Evolutionary conservation across 2,329 filamentous ascomycete species (phyloP), one percentile per base, ranked within the genome.

Genomic region (Epichloe gansuensis): DNA sequence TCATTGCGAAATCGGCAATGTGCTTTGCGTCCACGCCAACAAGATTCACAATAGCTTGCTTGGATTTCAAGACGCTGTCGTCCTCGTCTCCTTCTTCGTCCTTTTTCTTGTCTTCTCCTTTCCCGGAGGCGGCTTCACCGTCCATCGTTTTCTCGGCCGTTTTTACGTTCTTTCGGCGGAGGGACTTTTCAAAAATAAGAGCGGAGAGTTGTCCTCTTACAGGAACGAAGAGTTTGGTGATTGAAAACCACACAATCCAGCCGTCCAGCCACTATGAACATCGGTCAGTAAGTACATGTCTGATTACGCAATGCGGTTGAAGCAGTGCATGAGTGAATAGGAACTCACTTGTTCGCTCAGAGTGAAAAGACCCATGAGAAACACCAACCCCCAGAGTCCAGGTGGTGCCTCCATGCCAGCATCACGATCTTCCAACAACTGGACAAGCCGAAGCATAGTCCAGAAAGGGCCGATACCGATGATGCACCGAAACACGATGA

Each of bases 151-250:
- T 81, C 38, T 71, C 72, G 4, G 77, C 73, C 11, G 79, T 76
- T 63, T 89, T 88, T 41, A 87, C 79, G 63, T 90, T 87, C 63
- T 91, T 91, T 47, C 83, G 77, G 43, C 83, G 76, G 73, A 89
- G 80, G 0, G 85, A 78, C 64, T 93, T 93, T 54, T 83, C 78
- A 59, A 90, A 91, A 15, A 91, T 77, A 7, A 89, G 72, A 0
- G 84, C 77, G 2, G 84, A 81, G 2, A 93, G 69, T 59, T 89
- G 82, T 31, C 81, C 76, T 49, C 84, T 80, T 15, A 90, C 70
- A 0, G 85, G 83, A 25, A 88, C 73, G 45, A 75, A 74, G 11
- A 90, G 63, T 49, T 80, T 75, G 1, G 77, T 74, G 65, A 77
- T 82, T 0, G 78, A 79, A 47, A 84, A 68, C 82, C 84, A 89